These are phyloP conservation scores for Chlamydomonas schloesseri DNA, from an alignment of 139 green algal genomes.

Conservation along the genomic window DNA sequence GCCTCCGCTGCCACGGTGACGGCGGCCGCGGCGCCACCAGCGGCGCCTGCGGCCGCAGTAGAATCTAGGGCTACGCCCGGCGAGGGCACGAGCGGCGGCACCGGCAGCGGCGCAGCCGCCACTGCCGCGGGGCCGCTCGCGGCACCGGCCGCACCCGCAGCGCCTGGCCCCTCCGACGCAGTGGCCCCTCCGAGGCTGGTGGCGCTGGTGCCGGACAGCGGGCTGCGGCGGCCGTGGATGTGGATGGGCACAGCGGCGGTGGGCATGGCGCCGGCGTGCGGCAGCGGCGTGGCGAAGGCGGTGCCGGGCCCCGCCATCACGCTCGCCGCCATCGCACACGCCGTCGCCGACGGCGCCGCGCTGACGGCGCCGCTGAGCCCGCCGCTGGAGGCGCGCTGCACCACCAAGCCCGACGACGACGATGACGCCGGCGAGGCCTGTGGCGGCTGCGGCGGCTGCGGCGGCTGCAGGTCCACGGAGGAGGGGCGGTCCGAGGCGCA, in stretches of 20 bases:
- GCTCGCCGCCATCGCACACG: neutral
- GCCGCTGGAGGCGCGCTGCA: too few species aligned
- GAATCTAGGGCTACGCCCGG: neutral
- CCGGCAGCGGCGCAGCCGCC: neutral
- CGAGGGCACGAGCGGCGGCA: neutral
- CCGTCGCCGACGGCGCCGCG: too few species aligned
- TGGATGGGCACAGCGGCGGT: constrained; percentile 18
- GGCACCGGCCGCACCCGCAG: neutral
- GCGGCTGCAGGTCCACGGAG: neutral
- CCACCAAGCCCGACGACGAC: too few species aligned
- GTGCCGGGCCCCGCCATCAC: neutral
- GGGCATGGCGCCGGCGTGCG: neutral
- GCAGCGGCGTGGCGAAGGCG: neutral
- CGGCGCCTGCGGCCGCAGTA: neutral
- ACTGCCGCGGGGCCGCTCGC: neutral
- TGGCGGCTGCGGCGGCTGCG: neutral
- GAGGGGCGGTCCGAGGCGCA: neutral
- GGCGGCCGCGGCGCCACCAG: neutral
- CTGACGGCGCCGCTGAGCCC: too few species aligned
- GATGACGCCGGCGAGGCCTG: neutral
- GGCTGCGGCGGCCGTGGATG: constrained; percentile 36
- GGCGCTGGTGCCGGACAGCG: neutral
- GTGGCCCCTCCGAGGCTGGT: constrained; percentile 1
- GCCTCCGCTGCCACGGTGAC: neutral
- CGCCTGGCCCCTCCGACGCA: neutral